Evolutionary conservation across 768 basidiomycete genomes (phyloP), one percentile per base, ranked within the genome.

Genomic region (Cyclocybe aegerita): DNA sequence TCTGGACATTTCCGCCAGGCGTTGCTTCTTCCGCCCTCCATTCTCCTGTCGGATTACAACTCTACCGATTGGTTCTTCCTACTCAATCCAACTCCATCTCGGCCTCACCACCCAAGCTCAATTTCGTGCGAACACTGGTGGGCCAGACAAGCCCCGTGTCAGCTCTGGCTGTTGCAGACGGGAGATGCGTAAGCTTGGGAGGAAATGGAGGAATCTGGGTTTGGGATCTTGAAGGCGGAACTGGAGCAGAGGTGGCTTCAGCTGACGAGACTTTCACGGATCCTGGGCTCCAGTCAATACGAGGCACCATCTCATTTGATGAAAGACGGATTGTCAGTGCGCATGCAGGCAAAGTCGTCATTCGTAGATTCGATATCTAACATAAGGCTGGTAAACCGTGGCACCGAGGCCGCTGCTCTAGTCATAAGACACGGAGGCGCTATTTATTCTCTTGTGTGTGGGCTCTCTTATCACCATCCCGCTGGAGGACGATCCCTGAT

Each of bases 161-260:
- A 4, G 79, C 86, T 4, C 75, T 93, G 15, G 78, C 86, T 11
- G 73, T 93, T 33, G 82, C 90, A 29, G 90, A 93, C 65, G 90
- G 90, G 16, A 81, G 90, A 2, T 93, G 90, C 56, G 86, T 93
- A 29, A 86, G 87, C 60, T 67, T 91, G 14, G 82, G 86, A 7
- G 67, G 68, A 32, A 83, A 89, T 62, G 88, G 88, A 36, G 80
- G 80, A 58, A 77, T 93, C 38, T 90, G 88, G 87, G 86, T 90
- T 2, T 93, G 90, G 90, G 90, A 93, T 68, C 72, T 93, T 31
- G 90, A 93, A 63, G 77, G 73, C 46, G 76, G 68, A 44, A 78
- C 70, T 45, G 76, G 75, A 17, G 74, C 72, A 34, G 73, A 76
- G 60, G 71, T 75, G 44, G 66, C 72, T 45, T 48, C 64, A 39